These are phyloP conservation scores for Colletotrichum musae DNA, from an alignment of 2,329 filamentous ascomycete genomes.

Conservation along the genomic window DNA sequence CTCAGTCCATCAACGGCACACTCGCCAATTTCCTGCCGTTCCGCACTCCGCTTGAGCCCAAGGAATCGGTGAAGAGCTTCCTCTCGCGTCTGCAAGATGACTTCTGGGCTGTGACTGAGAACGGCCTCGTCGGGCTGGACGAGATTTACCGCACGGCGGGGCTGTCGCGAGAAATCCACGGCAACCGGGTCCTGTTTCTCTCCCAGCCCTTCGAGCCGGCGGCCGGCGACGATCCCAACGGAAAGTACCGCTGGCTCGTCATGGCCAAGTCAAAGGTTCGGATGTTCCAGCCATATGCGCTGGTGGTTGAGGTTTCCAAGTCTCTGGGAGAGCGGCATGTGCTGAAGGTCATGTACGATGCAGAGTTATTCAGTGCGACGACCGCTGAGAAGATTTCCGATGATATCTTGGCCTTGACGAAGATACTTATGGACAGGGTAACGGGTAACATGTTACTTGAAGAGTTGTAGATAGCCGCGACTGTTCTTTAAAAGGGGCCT, in stretches of 20 bases:
- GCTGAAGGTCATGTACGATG: slow-evolving; percentile 11
- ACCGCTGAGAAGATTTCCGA: slow-evolving; percentile 5
- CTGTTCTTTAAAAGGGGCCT: too few species aligned
- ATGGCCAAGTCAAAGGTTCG: slow-evolving; percentile 17
- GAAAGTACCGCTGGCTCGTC: slow-evolving; percentile 10
- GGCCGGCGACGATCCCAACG: slow-evolving; percentile 1
- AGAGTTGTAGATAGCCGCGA: not conserved
- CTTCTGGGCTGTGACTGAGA: too few species aligned
- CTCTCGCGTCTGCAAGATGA: too few species aligned
- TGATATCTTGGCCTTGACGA: not conserved
- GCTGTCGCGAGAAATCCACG: too few species aligned
- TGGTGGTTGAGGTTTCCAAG: slow-evolving; percentile 22
- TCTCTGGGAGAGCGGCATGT: slow-evolving; percentile 11
- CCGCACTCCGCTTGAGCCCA: too few species aligned
- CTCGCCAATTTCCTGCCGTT: too few species aligned
- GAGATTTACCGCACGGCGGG: too few species aligned
- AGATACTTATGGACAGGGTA: not conserved
- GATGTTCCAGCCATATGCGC: slow-evolving; percentile 19
- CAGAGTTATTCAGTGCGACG: not conserved
- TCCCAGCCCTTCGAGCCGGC: slow-evolving; percentile 16
- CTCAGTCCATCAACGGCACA: too few species aligned
- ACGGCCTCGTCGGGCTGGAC: too few species aligned
- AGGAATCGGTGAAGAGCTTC: too few species aligned
- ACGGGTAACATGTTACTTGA: not conserved
- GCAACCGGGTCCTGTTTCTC: not conserved